phyloP scores from a whole-genome alignment of 495 filamentous ascomycete genomes.

The Mytilinidion resinicola region DNA sequence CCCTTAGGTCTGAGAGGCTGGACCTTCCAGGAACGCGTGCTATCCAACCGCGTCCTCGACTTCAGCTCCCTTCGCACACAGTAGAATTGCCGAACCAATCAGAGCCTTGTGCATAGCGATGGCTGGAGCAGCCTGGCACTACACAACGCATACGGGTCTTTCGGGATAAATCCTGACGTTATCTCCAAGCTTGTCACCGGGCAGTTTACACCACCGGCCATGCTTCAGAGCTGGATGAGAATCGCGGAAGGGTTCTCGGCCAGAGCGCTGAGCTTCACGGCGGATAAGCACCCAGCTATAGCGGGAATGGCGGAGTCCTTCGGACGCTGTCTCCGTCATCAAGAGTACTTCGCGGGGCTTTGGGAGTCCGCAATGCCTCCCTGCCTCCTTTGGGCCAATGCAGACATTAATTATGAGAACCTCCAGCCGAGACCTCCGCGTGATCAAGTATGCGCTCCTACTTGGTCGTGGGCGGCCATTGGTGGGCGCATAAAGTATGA shows the following conservation, averaged over 20 bases:
- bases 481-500: neutral
- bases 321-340: constrained; percentile 6
- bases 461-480: constrained; percentile 3
- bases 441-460: neutral
- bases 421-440: neutral
- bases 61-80: constrained; percentile 5
- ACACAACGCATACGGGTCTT: neutral
- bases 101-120: neutral
- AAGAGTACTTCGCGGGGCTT: constrained; percentile 28
- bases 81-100: neutral
- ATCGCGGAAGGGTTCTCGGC: neutral
- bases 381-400: neutral
- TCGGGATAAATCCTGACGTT: neutral
- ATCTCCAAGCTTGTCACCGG: neutral
- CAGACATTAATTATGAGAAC: neutral
- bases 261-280: constrained; percentile 12
- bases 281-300: constrained; percentile 31
- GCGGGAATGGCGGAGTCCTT: constrained; percentile 27
- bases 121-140: neutral
- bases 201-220: neutral
- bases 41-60: constrained; percentile 21
- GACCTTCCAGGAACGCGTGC: constrained; percentile 25
- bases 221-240: constrained; percentile 1
- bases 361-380: constrained; percentile 23
- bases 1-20: constrained; percentile 18